These are phyloP conservation scores for Trichophyton simii DNA, from an alignment of 2,329 filamentous ascomycete genomes.

Conservation along the genomic window DNA sequence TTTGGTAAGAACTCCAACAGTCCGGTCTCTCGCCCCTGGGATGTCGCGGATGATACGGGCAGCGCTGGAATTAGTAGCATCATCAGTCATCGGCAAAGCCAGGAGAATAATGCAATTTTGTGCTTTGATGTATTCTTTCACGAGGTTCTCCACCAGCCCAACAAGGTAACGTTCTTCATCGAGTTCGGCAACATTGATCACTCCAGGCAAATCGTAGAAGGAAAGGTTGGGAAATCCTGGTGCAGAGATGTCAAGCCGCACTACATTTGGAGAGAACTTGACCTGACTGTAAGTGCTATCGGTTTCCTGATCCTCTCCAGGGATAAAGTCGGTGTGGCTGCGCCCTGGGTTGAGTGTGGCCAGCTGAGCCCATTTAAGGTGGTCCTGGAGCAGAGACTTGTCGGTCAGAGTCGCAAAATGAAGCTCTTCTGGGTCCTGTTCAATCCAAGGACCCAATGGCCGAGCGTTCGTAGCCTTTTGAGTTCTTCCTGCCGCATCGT, in stretches of 20 bases:
- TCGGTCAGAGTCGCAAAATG: conserved; percentile 53
- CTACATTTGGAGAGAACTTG: conserved; percentile 71
- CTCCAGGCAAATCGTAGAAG: conserved; percentile 75
- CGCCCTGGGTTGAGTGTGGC: conserved; percentile 59
- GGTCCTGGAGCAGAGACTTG: conserved; percentile 51
- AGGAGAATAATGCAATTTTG: conserved; percentile 63
- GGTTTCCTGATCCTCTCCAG: conserved; percentile 32
- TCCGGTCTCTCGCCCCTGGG: conserved; percentile 43
- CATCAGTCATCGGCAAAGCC: conserved; percentile 63
- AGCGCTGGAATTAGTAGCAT: conserved; percentile 62
- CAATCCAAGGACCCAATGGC: conserved; percentile 55
- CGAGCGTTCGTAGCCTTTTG: conserved; percentile 39
- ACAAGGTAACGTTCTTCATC: conserved; percentile 57
- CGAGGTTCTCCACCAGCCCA: conserved; percentile 57
- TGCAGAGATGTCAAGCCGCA: conserved; percentile 62
- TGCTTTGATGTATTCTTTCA: conserved; percentile 56
- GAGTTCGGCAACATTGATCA: conserved; percentile 58
- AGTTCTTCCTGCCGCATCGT: conserved; percentile 27
- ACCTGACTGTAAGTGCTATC: conserved; percentile 33
- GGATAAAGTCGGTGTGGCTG: conserved; percentile 43
- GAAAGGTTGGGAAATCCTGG: conserved; percentile 60
- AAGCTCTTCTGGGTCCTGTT: conserved; percentile 34
- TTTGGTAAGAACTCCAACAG: conserved; percentile 71
- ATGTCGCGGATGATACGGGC: conserved; percentile 50
- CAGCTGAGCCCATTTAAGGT: conserved; percentile 61